Evolutionary conservation across 1,284 basidiomycete genomes (phyloP), one percentile per base, ranked within the genome.

Genomic region (Cutaneotrichosporon mucoides): DNA sequence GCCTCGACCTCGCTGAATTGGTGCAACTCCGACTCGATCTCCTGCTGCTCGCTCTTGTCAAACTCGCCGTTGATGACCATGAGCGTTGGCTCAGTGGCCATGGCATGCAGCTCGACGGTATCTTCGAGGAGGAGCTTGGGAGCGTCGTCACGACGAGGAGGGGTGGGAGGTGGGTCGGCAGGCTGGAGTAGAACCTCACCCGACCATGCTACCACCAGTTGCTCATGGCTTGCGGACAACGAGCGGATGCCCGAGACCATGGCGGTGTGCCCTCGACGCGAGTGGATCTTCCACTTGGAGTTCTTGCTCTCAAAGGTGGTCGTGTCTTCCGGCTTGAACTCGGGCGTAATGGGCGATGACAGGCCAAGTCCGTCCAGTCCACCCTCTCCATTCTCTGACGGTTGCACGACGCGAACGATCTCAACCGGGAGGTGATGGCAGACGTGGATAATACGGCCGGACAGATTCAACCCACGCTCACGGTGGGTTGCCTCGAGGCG

Each of bases 181-280:
- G 68, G 63, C 61, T 77, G 72, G 15, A 76, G 62, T 24, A 78
- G 68, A 24, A 98, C 83, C 67, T 97, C 92, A 43, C 94, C 95
- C 0, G 90, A 91, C 89, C 94, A 96, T 35, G 92, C 95, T 49
- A 98, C 84, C 69, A 97, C 86, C 65, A 96, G 78, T 80, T 99
- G 92, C 65, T 92, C 87, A 76, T 95, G 90, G 0, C 88, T 88
- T 11, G 85, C 80, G 10, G 87, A 84, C 47, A 99, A 84, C 4
- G 88, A 89, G 58, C 87, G 85, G 70, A 98, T 93, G 41, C 96
- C 95, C 52, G 88, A 89, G 66, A 95, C 89, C 88, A 99, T 92
- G 7, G 95, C 95, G 5, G 91, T 86, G 77, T 99, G 95, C 24
- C 93, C 95, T 59, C 92, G 87, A 41, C 94, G 84, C 4, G 87